phyloP scores from a whole-genome alignment of 331 rosid species.

The Phaseolus coccineus region DNA sequence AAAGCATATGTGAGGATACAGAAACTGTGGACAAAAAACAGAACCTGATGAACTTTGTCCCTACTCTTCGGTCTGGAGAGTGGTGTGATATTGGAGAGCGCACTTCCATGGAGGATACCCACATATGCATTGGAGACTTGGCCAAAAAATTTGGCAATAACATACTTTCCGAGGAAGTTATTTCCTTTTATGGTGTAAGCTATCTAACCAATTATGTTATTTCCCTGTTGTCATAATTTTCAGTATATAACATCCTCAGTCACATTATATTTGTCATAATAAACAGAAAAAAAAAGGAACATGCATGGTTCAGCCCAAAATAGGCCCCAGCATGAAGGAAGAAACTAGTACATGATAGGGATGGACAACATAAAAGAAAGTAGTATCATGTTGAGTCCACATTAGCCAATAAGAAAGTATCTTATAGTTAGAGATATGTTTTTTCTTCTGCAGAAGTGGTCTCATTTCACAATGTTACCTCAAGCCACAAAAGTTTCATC shows the following conservation, averaged over 20 bases:
- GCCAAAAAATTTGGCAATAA: conserved; percentile 68
- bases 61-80: conserved; percentile 83
- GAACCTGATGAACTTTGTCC: conserved; percentile 55
- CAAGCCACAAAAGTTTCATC: not conserved
- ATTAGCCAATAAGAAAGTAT: not conserved
- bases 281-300: not conserved
- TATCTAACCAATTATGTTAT: conserved; percentile 21
- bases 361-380: not conserved
- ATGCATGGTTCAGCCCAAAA: not conserved
- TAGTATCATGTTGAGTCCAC: not conserved
- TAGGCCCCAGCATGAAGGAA: not conserved
- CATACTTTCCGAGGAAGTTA: conserved; percentile 52
- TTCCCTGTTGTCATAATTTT: conserved; percentile 35
- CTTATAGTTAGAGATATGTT: not conserved
- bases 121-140: conserved; percentile 80
- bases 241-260: not conserved
- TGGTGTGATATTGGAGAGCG: conserved; percentile 93
- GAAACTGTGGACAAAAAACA: conserved; percentile 65
- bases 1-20: conserved; percentile 85
- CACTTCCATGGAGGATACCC: conserved; percentile 86
- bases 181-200: conserved; percentile 95
- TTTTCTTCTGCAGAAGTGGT: not conserved
- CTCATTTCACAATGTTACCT: not conserved
- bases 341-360: not conserved
- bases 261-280: not conserved